These are phyloP conservation scores for Rhodotorula kratochvilovae DNA, from an alignment of 768 basidiomycete species.

Conservation along the genomic window DNA sequence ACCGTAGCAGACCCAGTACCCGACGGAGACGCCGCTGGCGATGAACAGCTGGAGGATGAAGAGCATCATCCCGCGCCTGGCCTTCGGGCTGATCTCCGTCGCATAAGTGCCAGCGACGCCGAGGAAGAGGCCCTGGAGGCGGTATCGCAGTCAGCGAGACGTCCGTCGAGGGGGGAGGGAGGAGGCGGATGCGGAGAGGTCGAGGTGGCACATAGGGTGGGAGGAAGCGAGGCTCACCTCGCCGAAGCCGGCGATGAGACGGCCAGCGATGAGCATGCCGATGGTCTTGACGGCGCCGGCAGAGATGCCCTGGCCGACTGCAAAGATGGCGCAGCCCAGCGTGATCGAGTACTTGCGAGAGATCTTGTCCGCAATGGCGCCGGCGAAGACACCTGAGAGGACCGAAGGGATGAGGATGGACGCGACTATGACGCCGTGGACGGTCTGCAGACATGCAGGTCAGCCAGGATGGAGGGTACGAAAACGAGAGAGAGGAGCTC, in stretches of 20 bases:
- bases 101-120: conserved; percentile 8
- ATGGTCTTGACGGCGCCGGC: background rate
- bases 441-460: conserved; percentile 45
- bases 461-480: background rate
- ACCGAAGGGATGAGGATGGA: conserved; percentile 39
- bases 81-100: conserved; percentile 46
- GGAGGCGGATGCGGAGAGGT: too few species aligned
- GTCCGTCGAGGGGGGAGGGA: too few species aligned
- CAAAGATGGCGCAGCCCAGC: conserved; percentile 52
- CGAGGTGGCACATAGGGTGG: too few species aligned
- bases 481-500: background rate
- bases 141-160: too few species aligned
- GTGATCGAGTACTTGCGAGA: conserved; percentile 55
- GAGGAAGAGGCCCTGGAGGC: background rate
- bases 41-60: conserved; percentile 53
- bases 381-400: conserved; percentile 42
- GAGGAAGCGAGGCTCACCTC: background rate
- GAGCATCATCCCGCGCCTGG: conserved; percentile 51
- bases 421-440: background rate
- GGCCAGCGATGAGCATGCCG: conserved; percentile 10
- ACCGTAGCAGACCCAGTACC: conserved; percentile 36
- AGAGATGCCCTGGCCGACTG: conserved; percentile 50
- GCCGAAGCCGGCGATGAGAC: conserved; percentile 17
- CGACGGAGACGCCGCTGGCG: conserved; percentile 50
- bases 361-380: conserved; percentile 53